These are phyloP conservation scores for Chenopodium quinoa DNA, from an alignment of 148 eudicot species.

Conservation along the genomic window DNA sequence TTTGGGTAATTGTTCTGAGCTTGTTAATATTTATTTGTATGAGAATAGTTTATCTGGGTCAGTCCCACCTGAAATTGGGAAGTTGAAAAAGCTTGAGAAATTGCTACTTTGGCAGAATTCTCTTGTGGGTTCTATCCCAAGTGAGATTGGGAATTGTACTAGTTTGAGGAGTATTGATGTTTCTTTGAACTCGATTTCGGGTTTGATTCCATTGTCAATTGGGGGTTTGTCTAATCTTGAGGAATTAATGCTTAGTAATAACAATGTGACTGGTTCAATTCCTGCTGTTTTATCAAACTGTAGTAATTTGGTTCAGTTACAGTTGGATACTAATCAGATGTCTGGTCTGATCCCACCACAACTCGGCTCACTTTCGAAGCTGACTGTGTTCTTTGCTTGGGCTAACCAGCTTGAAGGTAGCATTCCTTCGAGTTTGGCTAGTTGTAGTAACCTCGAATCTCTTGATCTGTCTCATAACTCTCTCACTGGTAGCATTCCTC, in stretches of 20 bases:
- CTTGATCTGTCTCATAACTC: constrained; percentile 69
- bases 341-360: constrained; percentile 63
- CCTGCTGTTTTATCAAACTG: constrained; percentile 56
- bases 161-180: constrained; percentile 56
- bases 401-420: constrained; percentile 75
- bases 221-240: constrained; percentile 46
- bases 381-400: constrained; percentile 74
- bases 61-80: constrained; percentile 58
- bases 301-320: constrained; percentile 48
- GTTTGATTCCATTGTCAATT: constrained; percentile 58
- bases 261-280: constrained; percentile 75
- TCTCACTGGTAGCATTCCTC: constrained; percentile 59
- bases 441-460: constrained; percentile 50
- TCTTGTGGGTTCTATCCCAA: constrained; percentile 52
- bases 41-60: constrained; percentile 67
- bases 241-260: constrained; percentile 76
- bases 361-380: constrained; percentile 47
- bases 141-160: constrained; percentile 64
- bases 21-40: constrained; percentile 60
- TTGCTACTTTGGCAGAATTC: constrained; percentile 70
- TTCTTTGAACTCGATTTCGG: constrained; percentile 63
- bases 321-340: constrained; percentile 68
- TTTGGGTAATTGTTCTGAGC: constrained; percentile 70
- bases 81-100: constrained; percentile 47
- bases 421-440: constrained; percentile 53